Evolutionary conservation across 768 basidiomycete genomes (phyloP).

Genomic region (Collybia sordida): DNA sequence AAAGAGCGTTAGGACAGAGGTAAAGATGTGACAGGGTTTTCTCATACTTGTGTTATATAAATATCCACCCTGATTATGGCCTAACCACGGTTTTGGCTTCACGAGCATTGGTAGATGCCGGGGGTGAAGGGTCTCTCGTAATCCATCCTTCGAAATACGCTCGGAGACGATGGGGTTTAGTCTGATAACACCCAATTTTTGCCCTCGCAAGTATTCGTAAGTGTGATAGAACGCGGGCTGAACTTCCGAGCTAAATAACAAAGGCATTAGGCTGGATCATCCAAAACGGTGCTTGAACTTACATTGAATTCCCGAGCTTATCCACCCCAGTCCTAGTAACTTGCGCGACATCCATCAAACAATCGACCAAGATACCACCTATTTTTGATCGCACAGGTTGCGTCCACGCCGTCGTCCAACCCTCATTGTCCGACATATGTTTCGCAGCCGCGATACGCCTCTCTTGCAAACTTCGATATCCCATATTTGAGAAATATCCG

Average conservation of each 20-base stretch:
- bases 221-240: constrained; percentile 92
- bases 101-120: constrained; percentile 96
- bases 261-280: constrained; percentile 5
- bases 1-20: constrained; percentile 5
- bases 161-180: constrained; percentile 80
- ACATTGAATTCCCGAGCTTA: constrained; percentile 62
- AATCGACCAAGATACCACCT: constrained; percentile 81
- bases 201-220: constrained; percentile 93
- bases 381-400: constrained; percentile 73
- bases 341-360: constrained; percentile 81
- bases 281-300: constrained; percentile 26
- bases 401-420: constrained; percentile 83
- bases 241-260: constrained; percentile 54
- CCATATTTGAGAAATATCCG: constrained; percentile 56
- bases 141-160: constrained; percentile 70
- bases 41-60: constrained; percentile 66
- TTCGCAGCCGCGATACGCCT: constrained; percentile 67
- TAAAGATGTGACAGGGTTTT: constrained; percentile 18
- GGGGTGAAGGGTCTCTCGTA: constrained; percentile 78
- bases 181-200: constrained; percentile 89
- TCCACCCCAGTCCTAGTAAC: constrained; percentile 62
- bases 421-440: constrained; percentile 63
- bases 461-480: constrained; percentile 61
- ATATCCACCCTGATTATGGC: constrained; percentile 79
- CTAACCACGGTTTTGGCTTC: constrained; percentile 85